Conservation (phyloP, 352 stramenopile species). For the Globisporangium okanoganense region DNA sequence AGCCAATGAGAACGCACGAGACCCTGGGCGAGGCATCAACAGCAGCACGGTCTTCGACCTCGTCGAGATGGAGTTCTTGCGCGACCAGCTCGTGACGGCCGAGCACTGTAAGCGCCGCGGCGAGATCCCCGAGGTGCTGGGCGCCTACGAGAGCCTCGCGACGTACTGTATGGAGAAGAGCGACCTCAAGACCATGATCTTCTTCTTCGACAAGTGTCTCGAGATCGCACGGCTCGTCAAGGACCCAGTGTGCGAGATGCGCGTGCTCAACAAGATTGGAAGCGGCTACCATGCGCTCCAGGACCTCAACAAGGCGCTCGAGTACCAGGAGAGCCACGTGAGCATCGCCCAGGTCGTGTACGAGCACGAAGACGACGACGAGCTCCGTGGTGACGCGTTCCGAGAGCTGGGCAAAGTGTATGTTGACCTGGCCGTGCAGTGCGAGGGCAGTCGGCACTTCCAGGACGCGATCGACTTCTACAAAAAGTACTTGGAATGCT, state of each 20-base stretch:
- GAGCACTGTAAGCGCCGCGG: constrained; percentile 89
- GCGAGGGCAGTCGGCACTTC: constrained; percentile 37
- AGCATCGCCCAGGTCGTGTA: constrained; percentile 67
- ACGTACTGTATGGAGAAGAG: constrained; percentile 65
- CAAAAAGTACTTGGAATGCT: constrained; percentile 71
- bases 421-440: constrained; percentile 42
- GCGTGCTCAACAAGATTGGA: constrained; percentile 80
- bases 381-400: constrained; percentile 46
- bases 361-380: constrained; percentile 60
- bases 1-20: not conserved
- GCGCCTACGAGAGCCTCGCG: constrained; percentile 72
- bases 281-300: constrained; percentile 69
- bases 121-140: constrained; percentile 44
- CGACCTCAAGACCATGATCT: constrained; percentile 88
- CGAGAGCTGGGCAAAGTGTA: constrained; percentile 80
- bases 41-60: constrained; percentile 10
- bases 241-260: constrained; percentile 86
- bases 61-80: constrained; percentile 83
- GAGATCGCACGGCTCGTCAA: constrained; percentile 87
- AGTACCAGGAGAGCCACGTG: constrained; percentile 83
- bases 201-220: constrained; percentile 93
- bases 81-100: constrained; percentile 81
- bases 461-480: constrained; percentile 62
- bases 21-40: not conserved
- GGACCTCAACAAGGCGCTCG: constrained; percentile 66